These are phyloP conservation scores for Stachybotrys chartarum DNA, from an alignment of 2,329 filamentous ascomycete genomes.

Conservation along the genomic window DNA sequence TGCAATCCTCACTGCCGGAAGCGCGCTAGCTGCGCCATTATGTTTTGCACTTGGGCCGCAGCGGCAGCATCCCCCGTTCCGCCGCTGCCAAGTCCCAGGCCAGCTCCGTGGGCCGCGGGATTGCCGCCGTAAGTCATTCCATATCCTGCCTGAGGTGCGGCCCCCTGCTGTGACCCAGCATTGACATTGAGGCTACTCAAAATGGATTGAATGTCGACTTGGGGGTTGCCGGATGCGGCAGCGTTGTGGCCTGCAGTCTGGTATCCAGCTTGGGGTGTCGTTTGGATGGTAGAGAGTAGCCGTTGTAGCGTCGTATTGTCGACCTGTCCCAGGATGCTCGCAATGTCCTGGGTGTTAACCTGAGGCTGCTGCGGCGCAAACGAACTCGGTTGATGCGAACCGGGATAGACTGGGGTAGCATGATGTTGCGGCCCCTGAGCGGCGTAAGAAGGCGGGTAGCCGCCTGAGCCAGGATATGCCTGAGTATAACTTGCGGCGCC, in stretches of 20 bases:
- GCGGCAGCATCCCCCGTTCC: constrained; percentile 21
- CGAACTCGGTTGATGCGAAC: constrained; percentile 10
- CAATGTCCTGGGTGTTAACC: constrained; percentile 43
- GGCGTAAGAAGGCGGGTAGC: constrained; percentile 23
- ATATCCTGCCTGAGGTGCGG: constrained; percentile 16
- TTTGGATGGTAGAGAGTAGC: constrained; percentile 53
- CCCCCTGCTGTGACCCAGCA: constrained; percentile 12
- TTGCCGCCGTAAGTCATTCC: constrained; percentile 19
- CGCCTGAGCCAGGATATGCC: constrained; percentile 16
- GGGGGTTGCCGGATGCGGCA: constrained; percentile 17
- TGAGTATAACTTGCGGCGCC: constrained; percentile 21
- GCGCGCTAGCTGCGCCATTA: constrained; percentile 65
- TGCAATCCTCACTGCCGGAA: constrained; percentile 43
- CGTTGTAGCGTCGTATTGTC: constrained; percentile 66
- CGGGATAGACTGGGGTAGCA: neutral
- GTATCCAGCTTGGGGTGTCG: constrained; percentile 10
- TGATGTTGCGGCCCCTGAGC: constrained; percentile 8
- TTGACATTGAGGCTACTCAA: constrained; percentile 30
- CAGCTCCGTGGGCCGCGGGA: constrained; percentile 18
- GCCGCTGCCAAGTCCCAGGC: constrained; percentile 11
- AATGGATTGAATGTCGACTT: constrained; percentile 39
- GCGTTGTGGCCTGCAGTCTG: constrained; percentile 11
- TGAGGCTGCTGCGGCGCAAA: constrained; percentile 17
- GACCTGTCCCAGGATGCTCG: constrained; percentile 58
- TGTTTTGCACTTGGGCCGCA: constrained; percentile 58